Evolutionary conservation across 495 filamentous ascomycete species (phyloP), one percentile per base, ranked within the genome.

Genomic region (Aspergillus avenaceus): DNA sequence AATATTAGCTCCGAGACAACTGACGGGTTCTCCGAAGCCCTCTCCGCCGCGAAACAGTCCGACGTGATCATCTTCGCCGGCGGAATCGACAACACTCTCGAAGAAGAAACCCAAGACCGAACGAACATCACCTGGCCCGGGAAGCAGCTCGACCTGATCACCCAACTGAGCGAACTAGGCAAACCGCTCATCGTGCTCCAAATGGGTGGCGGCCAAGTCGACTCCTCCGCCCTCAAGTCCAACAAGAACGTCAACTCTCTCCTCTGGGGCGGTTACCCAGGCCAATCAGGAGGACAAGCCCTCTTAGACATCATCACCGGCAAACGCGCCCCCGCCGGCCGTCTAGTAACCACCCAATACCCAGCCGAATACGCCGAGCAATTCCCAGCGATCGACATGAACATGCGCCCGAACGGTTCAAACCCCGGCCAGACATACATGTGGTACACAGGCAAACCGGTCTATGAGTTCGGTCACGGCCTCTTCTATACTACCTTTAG

Each of bases 131-230:
- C 72, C 12, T 86, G 83, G 83, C 74, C 78, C 0, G 74, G 72
- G 4, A 74, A 75, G 42, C 80, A 82, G 52, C 66, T 84, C 5
- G 71, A 75, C 9, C 65, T 85, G 8, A 79, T 84, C 51, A 54
- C 63, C 0, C 48, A 83, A 47, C 68, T 84, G 19, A 71, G 74
- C 14, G 21, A 54, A 4, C 52, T 79, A 0, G 69, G 67, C 6
- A 84, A 84, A 54, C 81, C 81, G 0, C 60, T 81, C 34, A 54
- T 84, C 14, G 72, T 85, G 0, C 56, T 83, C 0, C 78, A 83
- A 47, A 78, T 83, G 75, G 81, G 81, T 40, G 82, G 81, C 49
- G 76, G 74, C 4, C 77, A 81, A 54, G 56, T 83, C 9, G 82
- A 85, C 50, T 73, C 76, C 28, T 76, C 77, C 0, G 62, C 79